These are phyloP conservation scores for Allium cepa DNA, from an alignment of 106 monocot genomes.

Conservation along the genomic window DNA sequence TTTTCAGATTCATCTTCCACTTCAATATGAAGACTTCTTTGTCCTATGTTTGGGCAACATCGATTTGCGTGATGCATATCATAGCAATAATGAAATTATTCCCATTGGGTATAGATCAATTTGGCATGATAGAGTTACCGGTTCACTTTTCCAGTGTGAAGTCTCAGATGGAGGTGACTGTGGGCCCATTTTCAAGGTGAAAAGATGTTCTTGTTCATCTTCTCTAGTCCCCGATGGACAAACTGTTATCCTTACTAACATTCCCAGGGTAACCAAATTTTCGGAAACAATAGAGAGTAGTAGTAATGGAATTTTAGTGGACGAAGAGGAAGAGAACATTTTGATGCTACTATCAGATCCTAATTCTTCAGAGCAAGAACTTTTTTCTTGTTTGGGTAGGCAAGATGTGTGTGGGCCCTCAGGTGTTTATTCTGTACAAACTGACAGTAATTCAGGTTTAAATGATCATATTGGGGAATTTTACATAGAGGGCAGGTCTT, in stretches of 20 bases:
- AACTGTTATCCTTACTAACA: slow-evolving; percentile 50
- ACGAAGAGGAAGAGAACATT: slow-evolving; percentile 52
- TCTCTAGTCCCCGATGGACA: slow-evolving; percentile 35
- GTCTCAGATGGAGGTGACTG: slow-evolving; percentile 77
- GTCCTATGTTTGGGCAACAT: slow-evolving; percentile 57
- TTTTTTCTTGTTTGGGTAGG: slow-evolving; percentile 31
- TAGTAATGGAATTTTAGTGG: slow-evolving; percentile 8
- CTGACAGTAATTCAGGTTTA: slow-evolving; percentile 13
- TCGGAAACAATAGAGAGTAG: slow-evolving; percentile 22
- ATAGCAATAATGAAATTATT: slow-evolving; percentile 65
- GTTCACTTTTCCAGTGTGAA: slow-evolving; percentile 86
- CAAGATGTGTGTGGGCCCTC: slow-evolving; percentile 9
- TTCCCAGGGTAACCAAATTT: slow-evolving; percentile 6
- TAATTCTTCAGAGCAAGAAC: slow-evolving; percentile 35
- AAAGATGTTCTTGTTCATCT: slow-evolving; percentile 69
- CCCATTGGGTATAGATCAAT: slow-evolving; percentile 76
- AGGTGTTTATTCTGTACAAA: slow-evolving; percentile 9
- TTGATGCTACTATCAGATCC: slow-evolving; percentile 52
- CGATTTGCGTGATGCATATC: slow-evolving; percentile 47
- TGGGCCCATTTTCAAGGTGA: slow-evolving; percentile 78
- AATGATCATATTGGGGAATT: slow-evolving; percentile 76
- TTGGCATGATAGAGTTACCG: slow-evolving; percentile 92
- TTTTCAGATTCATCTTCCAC: slow-evolving; percentile 55
- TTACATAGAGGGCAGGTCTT: slow-evolving; percentile 63
- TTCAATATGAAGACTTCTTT: slow-evolving; percentile 93